A percentile compares a stretch with the other conserved stretches of the same genome.
phyloP scores from a whole-genome alignment of 805 yeast genomes.

The Barnettozyma vustinii region DNA sequence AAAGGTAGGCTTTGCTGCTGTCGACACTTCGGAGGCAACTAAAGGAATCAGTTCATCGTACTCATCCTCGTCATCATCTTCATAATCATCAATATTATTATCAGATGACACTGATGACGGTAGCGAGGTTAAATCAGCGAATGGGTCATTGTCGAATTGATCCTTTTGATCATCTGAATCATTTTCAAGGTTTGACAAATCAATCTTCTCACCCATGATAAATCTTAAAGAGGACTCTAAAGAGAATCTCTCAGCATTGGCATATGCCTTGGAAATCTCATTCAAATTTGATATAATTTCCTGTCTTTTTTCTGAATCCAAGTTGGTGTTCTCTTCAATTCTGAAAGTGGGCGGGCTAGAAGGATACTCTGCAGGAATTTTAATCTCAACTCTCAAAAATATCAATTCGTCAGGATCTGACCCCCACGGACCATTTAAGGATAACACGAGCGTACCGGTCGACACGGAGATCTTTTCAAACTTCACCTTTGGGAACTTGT shows the following conservation, averaged over 20 bases:
- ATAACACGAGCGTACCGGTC: conserved; percentile 70
- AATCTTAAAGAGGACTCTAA: conserved; percentile 74
- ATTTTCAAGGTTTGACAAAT: conserved; percentile 31
- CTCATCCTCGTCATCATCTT: conserved; percentile 29
- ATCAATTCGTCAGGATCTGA: conserved; percentile 37
- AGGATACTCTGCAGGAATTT: conserved; percentile 75
- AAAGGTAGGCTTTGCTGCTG: conserved; percentile 32
- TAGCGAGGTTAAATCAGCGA: conserved; percentile 26
- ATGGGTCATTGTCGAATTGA: conserved; percentile 26
- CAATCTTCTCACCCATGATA: conserved; percentile 76
- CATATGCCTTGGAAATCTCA: conserved; percentile 50
- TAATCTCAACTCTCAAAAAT: conserved; percentile 64
- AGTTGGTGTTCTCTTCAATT: conserved; percentile 76
- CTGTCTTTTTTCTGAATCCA: conserved; percentile 41
- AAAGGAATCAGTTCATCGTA: conserved; percentile 25
- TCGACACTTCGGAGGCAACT: conserved; percentile 8
- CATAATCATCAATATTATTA: conserved; percentile 25
- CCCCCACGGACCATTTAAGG: conserved; percentile 80
- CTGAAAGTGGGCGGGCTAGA: conserved; percentile 49
- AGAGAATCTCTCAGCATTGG: conserved; percentile 58
- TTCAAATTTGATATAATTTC: conserved; percentile 48
- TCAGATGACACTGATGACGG: conserved; percentile 12
- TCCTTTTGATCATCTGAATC: conserved; percentile 35
- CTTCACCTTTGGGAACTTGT: conserved; percentile 77
- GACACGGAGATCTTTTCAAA: conserved; percentile 88